Conservation (phyloP, 306 rosid genomes). For the Quercus suber region DNA sequence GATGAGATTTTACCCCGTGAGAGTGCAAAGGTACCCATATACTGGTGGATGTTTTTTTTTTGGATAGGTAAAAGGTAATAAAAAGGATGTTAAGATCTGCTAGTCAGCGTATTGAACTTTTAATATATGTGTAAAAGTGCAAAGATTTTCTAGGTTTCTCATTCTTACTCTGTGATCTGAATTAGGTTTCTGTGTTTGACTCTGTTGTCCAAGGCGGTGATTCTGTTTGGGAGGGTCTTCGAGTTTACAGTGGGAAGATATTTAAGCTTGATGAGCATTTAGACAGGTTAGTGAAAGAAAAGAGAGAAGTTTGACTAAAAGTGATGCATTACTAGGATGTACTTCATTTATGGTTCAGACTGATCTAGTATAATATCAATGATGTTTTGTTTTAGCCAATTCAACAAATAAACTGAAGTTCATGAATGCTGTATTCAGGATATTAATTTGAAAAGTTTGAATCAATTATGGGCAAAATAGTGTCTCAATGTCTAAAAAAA, state of each 20-base stretch:
- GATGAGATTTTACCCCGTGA: constrained; percentile 76
- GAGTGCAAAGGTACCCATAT: constrained; percentile 65
- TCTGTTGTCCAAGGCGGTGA: constrained; percentile 94
- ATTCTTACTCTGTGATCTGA: constrained; percentile 23
- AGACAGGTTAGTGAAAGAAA: constrained; percentile 54
- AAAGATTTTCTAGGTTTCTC: constrained; percentile 23
- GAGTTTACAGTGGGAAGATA: constrained; percentile 71
- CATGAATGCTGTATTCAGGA: not conserved
- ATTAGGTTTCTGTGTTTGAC: constrained; percentile 82
- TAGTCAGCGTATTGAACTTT: constrained; percentile 7
- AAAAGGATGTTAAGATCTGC: constrained; percentile 1
- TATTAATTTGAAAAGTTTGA: not conserved
- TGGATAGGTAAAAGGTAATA: too few relatives aligned
- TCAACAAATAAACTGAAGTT: not conserved
- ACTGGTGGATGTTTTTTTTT: not conserved
- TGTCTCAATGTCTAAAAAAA: not conserved
- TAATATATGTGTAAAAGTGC: constrained; percentile 4
- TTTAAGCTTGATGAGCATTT: constrained; percentile 89
- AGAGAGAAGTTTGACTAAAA: not conserved
- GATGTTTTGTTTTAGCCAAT: not conserved
- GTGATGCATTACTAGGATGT: constrained; percentile 1
- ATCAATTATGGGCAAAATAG: not conserved
- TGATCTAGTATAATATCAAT: not conserved
- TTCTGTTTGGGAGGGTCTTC: constrained; percentile 93
- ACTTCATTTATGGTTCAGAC: not conserved